phyloP scores from a whole-genome alignment of 805 yeast genomes.

The Danielozyma ontarioensis region DNA sequence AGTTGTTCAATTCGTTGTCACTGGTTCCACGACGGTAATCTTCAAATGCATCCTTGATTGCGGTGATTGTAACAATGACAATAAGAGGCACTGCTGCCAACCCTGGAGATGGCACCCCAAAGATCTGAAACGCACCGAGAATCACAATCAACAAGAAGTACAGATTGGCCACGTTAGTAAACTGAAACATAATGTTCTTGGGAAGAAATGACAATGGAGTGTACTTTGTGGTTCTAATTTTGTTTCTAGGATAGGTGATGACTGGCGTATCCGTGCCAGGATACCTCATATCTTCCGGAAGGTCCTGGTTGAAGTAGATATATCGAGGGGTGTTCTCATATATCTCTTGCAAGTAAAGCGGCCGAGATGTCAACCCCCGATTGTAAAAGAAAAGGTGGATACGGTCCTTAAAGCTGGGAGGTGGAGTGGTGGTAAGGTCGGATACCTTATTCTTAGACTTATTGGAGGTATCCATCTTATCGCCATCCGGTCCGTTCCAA shows the following conservation, averaged over 20 bases:
- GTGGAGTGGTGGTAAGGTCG: conserved; percentile 6
- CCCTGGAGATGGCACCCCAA: conserved; percentile 71
- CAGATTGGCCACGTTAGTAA: conserved; percentile 55
- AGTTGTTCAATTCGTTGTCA: conserved; percentile 66
- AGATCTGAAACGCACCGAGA: conserved; percentile 47
- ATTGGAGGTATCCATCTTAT: not conserved
- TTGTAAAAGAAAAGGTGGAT: conserved; percentile 11
- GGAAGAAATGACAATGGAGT: conserved; percentile 56
- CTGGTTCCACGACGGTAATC: conserved; percentile 62
- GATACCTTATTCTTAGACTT: not conserved
- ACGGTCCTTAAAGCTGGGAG: conserved; percentile 7
- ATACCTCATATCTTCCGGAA: conserved; percentile 41
- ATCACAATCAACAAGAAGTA: conserved; percentile 53
- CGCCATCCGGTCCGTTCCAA: too few species aligned
- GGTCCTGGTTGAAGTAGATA: conserved; percentile 44
- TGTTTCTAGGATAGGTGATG: conserved; percentile 45
- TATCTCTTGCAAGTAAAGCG: conserved; percentile 31
- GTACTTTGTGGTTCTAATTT: conserved; percentile 59
- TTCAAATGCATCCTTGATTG: conserved; percentile 72
- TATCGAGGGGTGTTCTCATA: conserved; percentile 35
- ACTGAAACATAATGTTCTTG: conserved; percentile 49
- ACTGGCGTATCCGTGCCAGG: conserved; percentile 25
- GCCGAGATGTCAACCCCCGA: conserved; percentile 21
- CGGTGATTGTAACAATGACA: conserved; percentile 72
- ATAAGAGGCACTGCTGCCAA: conserved; percentile 77